These are phyloP conservation scores for Trichoderma sp. DNA, from an alignment of 2,329 filamentous ascomycete species.

Conservation along the genomic window DNA sequence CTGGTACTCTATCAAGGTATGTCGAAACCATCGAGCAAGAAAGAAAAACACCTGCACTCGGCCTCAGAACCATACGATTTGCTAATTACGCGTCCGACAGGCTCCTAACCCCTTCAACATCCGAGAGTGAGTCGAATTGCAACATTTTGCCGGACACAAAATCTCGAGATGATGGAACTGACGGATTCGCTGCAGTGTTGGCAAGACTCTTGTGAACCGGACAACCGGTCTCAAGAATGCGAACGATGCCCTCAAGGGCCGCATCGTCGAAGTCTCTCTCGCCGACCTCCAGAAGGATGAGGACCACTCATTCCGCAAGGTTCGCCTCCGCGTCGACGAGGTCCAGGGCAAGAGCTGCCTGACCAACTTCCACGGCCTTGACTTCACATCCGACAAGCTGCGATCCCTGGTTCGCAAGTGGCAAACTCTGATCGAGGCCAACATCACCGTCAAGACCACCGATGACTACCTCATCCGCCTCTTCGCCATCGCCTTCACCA, in stretches of 20 bases:
- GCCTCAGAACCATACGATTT: background rate
- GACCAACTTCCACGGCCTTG: conserved; percentile 99
- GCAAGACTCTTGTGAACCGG: conserved; percentile 99
- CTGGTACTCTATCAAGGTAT: conserved; percentile 96
- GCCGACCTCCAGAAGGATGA: conserved; percentile 99
- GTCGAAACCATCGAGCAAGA: conserved; percentile 29
- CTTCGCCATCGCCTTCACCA: conserved; percentile 99
- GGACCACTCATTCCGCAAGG: conserved; percentile 99
- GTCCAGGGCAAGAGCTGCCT: conserved; percentile 99
- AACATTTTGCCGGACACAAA: background rate
- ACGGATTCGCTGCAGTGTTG: conserved; percentile 68
- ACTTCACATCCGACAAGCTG: conserved; percentile 99
- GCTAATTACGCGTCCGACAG: conserved; percentile 45
- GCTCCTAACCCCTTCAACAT: conserved; percentile 94
- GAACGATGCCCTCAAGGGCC: conserved; percentile 98
- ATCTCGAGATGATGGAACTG: conserved; percentile 10
- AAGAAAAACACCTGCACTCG: background rate
- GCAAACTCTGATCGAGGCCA: conserved; percentile 99
- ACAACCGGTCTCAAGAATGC: conserved; percentile 99
- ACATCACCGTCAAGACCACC: conserved; percentile 99
- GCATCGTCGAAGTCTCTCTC: conserved; percentile 98
- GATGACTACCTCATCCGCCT: conserved; percentile 99
- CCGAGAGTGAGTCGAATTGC: conserved; percentile 75
- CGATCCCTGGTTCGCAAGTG: conserved; percentile 99
- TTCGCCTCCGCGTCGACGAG: conserved; percentile 98